Evolutionary conservation across 1,284 basidiomycete genomes (phyloP), one percentile per base, ranked within the genome.

Genomic region (Cutaneotrichosporon curvatum): DNA sequence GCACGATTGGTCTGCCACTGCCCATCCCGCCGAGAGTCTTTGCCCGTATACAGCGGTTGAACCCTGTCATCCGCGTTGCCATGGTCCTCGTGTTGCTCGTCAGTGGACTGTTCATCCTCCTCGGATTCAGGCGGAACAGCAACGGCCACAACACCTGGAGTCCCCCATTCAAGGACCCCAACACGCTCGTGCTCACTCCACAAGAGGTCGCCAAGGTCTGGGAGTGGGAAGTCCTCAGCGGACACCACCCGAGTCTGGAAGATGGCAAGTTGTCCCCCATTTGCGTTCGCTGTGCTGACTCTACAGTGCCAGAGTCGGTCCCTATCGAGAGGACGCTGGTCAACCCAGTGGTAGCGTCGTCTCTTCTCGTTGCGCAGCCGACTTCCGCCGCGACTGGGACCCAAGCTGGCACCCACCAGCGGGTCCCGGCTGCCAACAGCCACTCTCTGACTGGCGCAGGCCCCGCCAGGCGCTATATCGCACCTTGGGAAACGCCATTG

Each of bases 141-240:
- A 50, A 19, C 53, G 58, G 22, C 51, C 58, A 37, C n/a, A 32
- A 31, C 14, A 76, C 78, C 34, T 87, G 85, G 84, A 78, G 82
- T 10, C 75, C 79, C 36, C 79, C 81, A n/a, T 79, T 84, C 52
- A 73, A 75, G 30, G 81, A 85, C 53, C 79, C 83, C 7, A 76
- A 82, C 40, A 90, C 89, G 5, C 76, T 87, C 34, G 82, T 95
- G 34, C 84, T 84, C 55, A 76, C 77, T 36, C 75, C 79, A 40
- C 81, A 84, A 43, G 87, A 94, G 62, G 64, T 92, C 33, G 82
- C 83, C 57, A 78, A 81, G 59, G 85, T 96, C 69, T 95, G 90
- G 90, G 77, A 84, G 57, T 95, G 89, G 89, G 90, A 96, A 72
- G 79, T 95, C 47, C 74, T 79, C 36, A 85, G 86, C 57, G 91